These are phyloP conservation scores for Hippophae tibetana DNA, from an alignment of 306 rosid species.

Conservation along the genomic window DNA sequence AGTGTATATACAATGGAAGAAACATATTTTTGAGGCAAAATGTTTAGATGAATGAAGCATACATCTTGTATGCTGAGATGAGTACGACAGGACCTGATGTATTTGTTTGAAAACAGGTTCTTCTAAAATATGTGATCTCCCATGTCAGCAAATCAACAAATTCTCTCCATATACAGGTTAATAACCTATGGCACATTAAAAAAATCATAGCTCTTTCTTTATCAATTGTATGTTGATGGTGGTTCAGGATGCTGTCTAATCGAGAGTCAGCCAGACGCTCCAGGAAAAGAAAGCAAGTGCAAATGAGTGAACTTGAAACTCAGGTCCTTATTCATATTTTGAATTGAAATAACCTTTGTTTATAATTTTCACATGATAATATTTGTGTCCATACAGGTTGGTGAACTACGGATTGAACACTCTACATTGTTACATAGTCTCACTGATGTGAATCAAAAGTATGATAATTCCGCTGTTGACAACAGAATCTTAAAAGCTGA, in stretches of 20 bases:
- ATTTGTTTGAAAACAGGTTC: slow-evolving; percentile 20
- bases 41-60: slow-evolving; percentile 8
- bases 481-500: slow-evolving; percentile 53
- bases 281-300: slow-evolving; percentile 54
- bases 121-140: slow-evolving; percentile 12
- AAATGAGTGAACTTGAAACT: slow-evolving; percentile 48
- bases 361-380: neutral
- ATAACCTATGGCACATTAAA: slow-evolving; percentile 13
- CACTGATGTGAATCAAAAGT: slow-evolving; percentile 40
- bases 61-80: neutral
- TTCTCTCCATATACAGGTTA: slow-evolving; percentile 15
- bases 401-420: slow-evolving; percentile 43
- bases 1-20: neutral
- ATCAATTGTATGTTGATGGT: slow-evolving; percentile 23
- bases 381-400: slow-evolving; percentile 24
- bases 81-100: neutral
- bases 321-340: slow-evolving; percentile 32
- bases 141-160: slow-evolving; percentile 14
- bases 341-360: neutral
- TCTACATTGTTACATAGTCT: slow-evolving; percentile 40
- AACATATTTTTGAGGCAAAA: slow-evolving; percentile 1
- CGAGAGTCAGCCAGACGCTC: slow-evolving; percentile 67
- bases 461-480: slow-evolving; percentile 44
- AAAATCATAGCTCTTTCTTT: slow-evolving; percentile 5
- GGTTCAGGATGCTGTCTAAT: slow-evolving; percentile 51